Evolutionary conservation across 2,329 filamentous ascomycete genomes (phyloP), one percentile per base, ranked within the genome.

Genomic region (Pseudocercospora macadamiae): DNA sequence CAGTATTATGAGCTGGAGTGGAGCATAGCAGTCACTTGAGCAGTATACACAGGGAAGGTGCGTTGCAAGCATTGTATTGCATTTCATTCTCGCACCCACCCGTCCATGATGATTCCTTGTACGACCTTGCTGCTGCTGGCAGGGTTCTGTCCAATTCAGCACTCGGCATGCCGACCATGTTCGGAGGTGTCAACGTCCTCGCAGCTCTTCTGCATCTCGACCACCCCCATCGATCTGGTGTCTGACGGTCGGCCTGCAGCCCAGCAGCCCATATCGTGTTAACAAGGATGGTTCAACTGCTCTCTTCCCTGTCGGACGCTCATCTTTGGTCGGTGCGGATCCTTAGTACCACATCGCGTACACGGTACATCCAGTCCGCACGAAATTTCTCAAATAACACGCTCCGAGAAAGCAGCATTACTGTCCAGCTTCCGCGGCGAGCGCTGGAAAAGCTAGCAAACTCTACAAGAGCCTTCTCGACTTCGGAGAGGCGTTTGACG

Each of bases 161-260:
- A 47, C 42, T 47, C 42, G 42, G 42, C 42, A 25, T 47, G 19
- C 42, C 42, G 42, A 47, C 26, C 21, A 14, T 23, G 42, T 32
- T 28, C 42, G 42, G 42, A 47, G n/a, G 4, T 23, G 37, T 21
- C 37, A 18, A 21, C 18, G 37, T 21, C 37, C 37, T 12, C 37
- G 37, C 37, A 42, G 18, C 16, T 18, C 18, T n/a, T 39, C 36
- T 19, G 36, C 36, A 39, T 18, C 16, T 21, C 8, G 37, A 42
- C 18, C 12, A 2, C 23, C 16, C 37, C 37, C 18, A 21, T 19
- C 37, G 37, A 4, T 2, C 3, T 16, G 8, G 16, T 42, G 8
- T 42, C 16, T 19, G 16, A 9, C 16, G 16, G 21, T 19, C 21
- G 36, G n/a, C 16, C 36, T 19, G 36, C 36, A 39, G 36, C 36